These are phyloP conservation scores for Spergularia marina DNA, from an alignment of 148 eudicot genomes.

Conservation along the genomic window DNA sequence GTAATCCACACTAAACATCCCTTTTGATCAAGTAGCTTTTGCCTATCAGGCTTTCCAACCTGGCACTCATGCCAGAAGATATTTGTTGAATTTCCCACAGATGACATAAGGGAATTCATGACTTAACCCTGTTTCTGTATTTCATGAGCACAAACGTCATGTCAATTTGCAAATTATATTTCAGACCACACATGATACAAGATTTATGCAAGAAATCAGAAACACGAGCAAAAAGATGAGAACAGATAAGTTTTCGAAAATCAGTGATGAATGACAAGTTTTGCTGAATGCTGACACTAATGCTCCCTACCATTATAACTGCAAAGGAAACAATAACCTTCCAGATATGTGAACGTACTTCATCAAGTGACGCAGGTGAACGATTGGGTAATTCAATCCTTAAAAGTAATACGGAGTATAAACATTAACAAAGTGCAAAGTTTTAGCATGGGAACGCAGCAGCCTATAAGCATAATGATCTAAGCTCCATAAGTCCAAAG, in stretches of 20 bases:
- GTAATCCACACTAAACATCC: conserved; percentile 96
- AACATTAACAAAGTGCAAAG: too few species aligned
- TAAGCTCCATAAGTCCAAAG: too few species aligned
- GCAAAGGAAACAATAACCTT: not conserved
- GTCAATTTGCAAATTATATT: not conserved
- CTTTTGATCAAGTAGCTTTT: conserved; percentile 76
- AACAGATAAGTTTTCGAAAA: not conserved
- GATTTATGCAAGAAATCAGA: not conserved
- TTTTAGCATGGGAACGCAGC: too few species aligned
- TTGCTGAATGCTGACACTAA: not conserved
- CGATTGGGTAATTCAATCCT: too few species aligned
- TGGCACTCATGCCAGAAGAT: conserved; percentile 90
- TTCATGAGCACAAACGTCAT: conserved; percentile 9
- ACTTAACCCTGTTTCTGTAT: conserved; percentile 2
- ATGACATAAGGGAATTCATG: conserved; percentile 48
- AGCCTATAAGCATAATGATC: too few species aligned
- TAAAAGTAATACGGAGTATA: too few species aligned
- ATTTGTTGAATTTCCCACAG: conserved; percentile 67
- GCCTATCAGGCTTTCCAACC: conserved; percentile 63
- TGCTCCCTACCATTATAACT: not conserved
- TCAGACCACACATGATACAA: not conserved
- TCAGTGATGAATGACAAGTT: not conserved
- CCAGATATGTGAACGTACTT: not conserved
- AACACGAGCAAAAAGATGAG: not conserved
- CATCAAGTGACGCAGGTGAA: not conserved